Percentiles rank a stretch among this genome's conserved stretches.
These are phyloP conservation scores for Eimeria praecox DNA, from an alignment of 169 alveolate genomes.

Conservation along the genomic window DNA sequence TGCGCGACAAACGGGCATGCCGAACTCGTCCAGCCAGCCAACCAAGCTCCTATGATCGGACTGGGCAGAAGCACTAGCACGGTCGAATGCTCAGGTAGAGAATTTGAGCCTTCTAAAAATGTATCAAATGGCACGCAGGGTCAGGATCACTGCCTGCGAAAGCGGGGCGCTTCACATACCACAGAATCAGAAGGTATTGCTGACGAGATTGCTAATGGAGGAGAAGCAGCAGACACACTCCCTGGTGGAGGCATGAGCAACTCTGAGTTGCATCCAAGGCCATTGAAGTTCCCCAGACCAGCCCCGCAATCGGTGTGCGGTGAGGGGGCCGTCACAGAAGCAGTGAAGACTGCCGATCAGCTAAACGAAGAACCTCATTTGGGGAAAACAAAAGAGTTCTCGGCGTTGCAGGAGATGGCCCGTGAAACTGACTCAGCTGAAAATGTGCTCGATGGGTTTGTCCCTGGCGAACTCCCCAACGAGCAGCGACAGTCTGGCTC, in stretches of 20 bases:
- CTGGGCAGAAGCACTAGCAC: too few relatives aligned
- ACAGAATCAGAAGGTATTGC: not conserved
- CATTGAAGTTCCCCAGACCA: not conserved
- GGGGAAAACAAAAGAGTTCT: not conserved
- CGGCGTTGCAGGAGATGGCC: not conserved
- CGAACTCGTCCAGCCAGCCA: not conserved
- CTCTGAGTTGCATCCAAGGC: slow-evolving; percentile 2
- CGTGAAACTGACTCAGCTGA: not conserved
- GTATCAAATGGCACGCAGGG: not conserved
- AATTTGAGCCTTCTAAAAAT: not conserved
- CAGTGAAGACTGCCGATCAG: not conserved
- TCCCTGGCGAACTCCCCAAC: not conserved
- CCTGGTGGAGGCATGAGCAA: not conserved
- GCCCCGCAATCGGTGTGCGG: not conserved
- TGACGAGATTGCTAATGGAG: not conserved
- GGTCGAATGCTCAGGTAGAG: not conserved
- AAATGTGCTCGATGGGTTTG: not conserved
- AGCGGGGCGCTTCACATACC: not conserved
- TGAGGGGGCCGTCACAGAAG: not conserved
- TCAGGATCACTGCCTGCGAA: not conserved
- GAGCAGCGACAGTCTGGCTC: not conserved
- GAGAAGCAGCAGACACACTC: not conserved
- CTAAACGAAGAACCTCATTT: not conserved
- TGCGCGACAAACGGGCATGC: not conserved
- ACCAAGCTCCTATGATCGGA: not conserved